Evolutionary conservation across 2,329 filamentous ascomycete genomes (phyloP), one percentile per base, ranked within the genome.

Genomic region (Fusarium bulbicola): DNA sequence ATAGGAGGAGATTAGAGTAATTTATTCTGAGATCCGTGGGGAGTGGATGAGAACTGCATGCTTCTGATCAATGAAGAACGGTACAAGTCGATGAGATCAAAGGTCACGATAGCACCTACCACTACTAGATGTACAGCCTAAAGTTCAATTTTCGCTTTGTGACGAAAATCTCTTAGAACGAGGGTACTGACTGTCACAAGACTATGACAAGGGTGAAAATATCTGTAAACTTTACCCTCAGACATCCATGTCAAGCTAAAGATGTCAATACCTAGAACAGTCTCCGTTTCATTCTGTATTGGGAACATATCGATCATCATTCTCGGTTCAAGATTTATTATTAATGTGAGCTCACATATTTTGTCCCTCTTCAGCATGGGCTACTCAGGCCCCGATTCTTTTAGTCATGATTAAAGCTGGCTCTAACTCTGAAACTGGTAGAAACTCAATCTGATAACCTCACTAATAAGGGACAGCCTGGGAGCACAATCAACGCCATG

Each of bases 381-480:
- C 32, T 21, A 36, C 15, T 59, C 32, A 16, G 21, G n/a, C 37
- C 43, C 43, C 37, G 28, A 34, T 28, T 14, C 20, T 52, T 28
- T 21, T 65, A 68, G 65, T 61, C 67, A 60, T 62, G 42, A 46
- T 46, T 52, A 30, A 28, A 36, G 37, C 46, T 60, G n/a, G 36
- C 52, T 63, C 30, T 49, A 30, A 66, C 32, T 59, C 53, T 63
- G 61, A 73, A 69, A 73, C 70, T 53, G 40, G 30, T n/a, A 32
- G 13, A 56, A 74, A 74, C 66, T 71, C 62, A 63, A 71, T 68
- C 54, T 73, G 30, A 30, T n/a, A 24, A 58, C n/a, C 39, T 7
- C 39, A 39, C 63, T 32, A 42, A 32, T 32, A 32, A 37, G 28
- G 21, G 34, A 40, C 16, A 39, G n/a, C 24, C 50, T 21, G 20